Evolutionary conservation across 805 yeast genomes (phyloP).

Genomic region (Kodamaea fukazawae): DNA sequence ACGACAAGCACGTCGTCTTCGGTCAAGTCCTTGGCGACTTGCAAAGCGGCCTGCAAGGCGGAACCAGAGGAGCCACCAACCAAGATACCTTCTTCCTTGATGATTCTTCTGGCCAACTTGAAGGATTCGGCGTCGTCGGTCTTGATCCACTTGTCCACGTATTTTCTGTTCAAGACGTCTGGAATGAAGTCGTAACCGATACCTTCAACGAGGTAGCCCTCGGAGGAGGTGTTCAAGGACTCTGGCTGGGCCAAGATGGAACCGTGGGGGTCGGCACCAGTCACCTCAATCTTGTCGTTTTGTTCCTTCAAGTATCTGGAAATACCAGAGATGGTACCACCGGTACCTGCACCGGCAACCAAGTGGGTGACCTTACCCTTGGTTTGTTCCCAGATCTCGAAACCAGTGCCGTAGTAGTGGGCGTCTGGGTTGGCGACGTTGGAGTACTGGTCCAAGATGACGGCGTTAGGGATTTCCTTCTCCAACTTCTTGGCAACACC

Average conservation of each 20-base stretch:
- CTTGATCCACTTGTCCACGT: conserved; percentile 79
- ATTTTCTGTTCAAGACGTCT: conserved; percentile 64
- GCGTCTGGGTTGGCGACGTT: conserved; percentile 80
- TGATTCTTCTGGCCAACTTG: conserved; percentile 75
- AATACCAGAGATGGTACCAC: conserved; percentile 96
- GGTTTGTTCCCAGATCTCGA: conserved; percentile 80
- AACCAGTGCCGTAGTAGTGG: conserved; percentile 81
- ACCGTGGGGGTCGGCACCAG: conserved; percentile 86
- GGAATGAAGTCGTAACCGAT: conserved; percentile 89
- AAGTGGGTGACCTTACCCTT: conserved; percentile 66
- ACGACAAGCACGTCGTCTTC: conserved; percentile 76
- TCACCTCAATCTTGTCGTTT: conserved; percentile 56
- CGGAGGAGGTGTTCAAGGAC: conserved; percentile 56
- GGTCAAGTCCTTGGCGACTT: conserved; percentile 64
- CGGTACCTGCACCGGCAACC: conserved; percentile 93
- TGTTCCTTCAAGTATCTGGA: conserved; percentile 73
- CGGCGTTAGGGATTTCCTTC: conserved; percentile 80
- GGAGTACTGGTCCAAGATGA: conserved; percentile 79
- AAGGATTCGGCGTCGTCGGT: conserved; percentile 82
- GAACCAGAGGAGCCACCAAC: conserved; percentile 91
- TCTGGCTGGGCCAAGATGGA: conserved; percentile 83
- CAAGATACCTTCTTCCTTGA: conserved; percentile 79
- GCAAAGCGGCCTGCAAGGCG: conserved; percentile 75
- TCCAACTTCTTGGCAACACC: conserved; percentile 82
- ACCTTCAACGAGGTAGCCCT: conserved; percentile 79